Evolutionary conservation across 768 basidiomycete genomes (phyloP).

Genomic region (Podaxis sp.): DNA sequence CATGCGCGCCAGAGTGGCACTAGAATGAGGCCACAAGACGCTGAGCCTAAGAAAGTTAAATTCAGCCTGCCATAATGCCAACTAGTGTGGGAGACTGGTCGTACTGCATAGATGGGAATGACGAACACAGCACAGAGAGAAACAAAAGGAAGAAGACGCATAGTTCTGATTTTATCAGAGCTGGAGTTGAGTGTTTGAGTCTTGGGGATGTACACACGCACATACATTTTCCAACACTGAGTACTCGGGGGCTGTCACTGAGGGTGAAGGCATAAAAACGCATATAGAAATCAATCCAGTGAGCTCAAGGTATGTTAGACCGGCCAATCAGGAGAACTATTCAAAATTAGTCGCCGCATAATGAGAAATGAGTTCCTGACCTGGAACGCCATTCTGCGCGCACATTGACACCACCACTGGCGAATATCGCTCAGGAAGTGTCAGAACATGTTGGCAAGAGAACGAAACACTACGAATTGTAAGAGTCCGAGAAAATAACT

Average conservation of each 20-base stretch:
- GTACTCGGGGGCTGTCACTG: no score
- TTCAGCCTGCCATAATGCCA: not conserved
- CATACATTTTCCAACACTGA: not conserved
- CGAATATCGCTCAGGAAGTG: not conserved
- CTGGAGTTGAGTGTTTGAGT: not conserved
- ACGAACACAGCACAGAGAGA: not conserved
- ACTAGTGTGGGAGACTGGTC: not conserved
- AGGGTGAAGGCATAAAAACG: no score
- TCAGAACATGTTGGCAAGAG: not conserved
- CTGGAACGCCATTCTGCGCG: not conserved
- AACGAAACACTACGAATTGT: not conserved
- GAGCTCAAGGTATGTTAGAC: not conserved
- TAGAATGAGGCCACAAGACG: not conserved
- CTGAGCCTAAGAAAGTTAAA: not conserved
- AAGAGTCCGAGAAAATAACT: not conserved
- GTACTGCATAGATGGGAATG: not conserved
- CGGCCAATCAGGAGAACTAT: not conserved
- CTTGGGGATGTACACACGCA: not conserved
- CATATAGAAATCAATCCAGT: not conserved
- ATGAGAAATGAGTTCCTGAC: not conserved
- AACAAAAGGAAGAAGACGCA: not conserved
- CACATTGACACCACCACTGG: not conserved
- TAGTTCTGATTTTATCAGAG: not conserved
- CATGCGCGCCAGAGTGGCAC: not conserved
- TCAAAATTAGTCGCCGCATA: not conserved